Evolutionary conservation across 1,284 basidiomycete genomes (phyloP).

Genomic region (Tranzscheliella williamsii): DNA sequence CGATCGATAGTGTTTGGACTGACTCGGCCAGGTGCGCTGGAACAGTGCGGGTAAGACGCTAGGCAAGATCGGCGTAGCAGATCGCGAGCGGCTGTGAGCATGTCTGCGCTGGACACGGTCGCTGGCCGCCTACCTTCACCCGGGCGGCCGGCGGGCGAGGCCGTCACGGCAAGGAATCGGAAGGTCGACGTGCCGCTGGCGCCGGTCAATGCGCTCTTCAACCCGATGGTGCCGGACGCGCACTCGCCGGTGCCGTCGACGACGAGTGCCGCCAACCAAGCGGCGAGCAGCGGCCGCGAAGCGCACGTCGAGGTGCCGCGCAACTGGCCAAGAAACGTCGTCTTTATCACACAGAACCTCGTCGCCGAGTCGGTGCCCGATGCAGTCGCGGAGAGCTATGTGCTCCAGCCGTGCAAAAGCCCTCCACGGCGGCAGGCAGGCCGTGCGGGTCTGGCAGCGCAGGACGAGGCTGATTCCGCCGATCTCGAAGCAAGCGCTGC

Average conservation of each 20-base stretch:
- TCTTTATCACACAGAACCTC: slow-evolving; percentile 25
- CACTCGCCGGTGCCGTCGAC: not conserved
- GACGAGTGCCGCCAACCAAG: not conserved
- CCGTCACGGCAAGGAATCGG: no score
- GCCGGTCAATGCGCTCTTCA: not conserved
- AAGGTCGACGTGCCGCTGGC: slow-evolving; percentile 14
- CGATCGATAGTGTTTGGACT: no score
- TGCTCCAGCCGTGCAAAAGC: slow-evolving; percentile 3
- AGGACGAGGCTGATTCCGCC: not conserved
- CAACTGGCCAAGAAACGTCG: slow-evolving; percentile 19
- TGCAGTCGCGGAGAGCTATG: slow-evolving; percentile 8
- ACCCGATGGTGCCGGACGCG: not conserved
- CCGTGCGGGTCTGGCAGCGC: not conserved
- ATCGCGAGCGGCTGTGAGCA: no score
- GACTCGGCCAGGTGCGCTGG: no score
- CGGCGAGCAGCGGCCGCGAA: not conserved
- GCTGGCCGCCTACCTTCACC: no score
- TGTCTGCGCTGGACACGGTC: no score
- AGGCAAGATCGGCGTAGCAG: no score
- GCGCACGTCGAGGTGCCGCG: slow-evolving; percentile 2
- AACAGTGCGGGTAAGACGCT: no score
- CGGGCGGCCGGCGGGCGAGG: no score
- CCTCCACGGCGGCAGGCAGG: not conserved
- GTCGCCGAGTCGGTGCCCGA: slow-evolving; percentile 11
- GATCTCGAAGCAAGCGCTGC: not conserved